These are phyloP conservation scores for Oryza coarctata DNA, from an alignment of 176 grass and related monocot genomes.

Conservation along the genomic window DNA sequence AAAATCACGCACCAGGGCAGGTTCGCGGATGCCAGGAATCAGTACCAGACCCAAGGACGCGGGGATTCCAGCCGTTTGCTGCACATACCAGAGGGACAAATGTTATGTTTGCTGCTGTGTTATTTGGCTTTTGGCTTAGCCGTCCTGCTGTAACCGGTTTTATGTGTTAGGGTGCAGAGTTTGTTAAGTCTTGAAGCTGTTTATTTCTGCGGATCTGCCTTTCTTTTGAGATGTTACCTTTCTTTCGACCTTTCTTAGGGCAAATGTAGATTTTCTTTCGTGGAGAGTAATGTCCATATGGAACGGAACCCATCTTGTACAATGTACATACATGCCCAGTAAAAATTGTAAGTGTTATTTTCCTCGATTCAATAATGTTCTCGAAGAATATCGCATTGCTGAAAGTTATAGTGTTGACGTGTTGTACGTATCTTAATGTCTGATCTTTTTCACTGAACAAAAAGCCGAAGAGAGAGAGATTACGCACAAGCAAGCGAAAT, in stretches of 20 bases:
- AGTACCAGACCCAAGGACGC: background rate
- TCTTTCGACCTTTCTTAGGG: slow-evolving; percentile 7
- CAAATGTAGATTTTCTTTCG: slow-evolving; percentile 26
- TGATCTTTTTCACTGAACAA: too few species aligned
- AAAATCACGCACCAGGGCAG: background rate
- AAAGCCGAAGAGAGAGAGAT: background rate
- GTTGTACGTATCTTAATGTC: too few species aligned
- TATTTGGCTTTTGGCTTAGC: background rate
- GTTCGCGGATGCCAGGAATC: background rate
- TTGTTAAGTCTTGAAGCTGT: background rate
- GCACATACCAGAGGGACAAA: slow-evolving; percentile 31
- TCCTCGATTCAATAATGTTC: background rate
- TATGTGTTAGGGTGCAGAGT: slow-evolving; percentile 16
- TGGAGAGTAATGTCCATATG: background rate
- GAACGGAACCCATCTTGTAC: slow-evolving; percentile 18
- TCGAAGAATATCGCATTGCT: background rate
- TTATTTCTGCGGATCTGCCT: background rate
- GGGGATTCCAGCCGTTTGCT: slow-evolving; percentile 33
- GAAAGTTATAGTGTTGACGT: background rate
- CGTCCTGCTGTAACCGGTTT: slow-evolving; percentile 18
- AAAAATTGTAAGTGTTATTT: slow-evolving; percentile 6
- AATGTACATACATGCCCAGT: slow-evolving; percentile 20
- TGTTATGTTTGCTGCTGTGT: slow-evolving; percentile 35
- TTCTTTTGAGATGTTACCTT: background rate
- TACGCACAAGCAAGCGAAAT: background rate